Conservation (phyloP, 208 protist species). For the Wallacemonas sp. region DNA sequence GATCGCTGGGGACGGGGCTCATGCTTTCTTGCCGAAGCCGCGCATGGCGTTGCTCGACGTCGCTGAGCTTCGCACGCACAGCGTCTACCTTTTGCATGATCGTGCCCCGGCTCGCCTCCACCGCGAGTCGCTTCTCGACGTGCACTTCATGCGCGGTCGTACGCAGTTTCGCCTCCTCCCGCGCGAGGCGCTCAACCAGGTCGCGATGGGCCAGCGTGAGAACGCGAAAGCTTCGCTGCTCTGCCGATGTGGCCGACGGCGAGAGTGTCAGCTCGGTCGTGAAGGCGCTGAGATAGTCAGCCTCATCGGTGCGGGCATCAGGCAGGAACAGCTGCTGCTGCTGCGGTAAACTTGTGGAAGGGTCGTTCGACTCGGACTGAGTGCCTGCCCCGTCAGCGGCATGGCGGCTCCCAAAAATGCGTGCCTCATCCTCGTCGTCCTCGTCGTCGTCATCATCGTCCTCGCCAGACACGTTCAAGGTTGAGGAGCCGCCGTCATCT, state of each 20-base stretch:
- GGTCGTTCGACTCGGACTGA: too few relatives aligned
- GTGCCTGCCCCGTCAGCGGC: too few relatives aligned
- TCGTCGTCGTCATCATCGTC: constrained; percentile 5
- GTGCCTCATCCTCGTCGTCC: too few relatives aligned
- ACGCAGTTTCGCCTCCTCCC: constrained; percentile 40
- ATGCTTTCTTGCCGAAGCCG: constrained; percentile 67
- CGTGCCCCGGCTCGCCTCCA: constrained; percentile 23
- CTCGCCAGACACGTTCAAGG: constrained; percentile 11
- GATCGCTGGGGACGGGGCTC: constrained; percentile 66
- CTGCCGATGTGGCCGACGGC: constrained; percentile 11
- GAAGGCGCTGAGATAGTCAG: neutral
- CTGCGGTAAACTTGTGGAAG: too few relatives aligned
- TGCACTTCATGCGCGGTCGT: constrained; percentile 35
- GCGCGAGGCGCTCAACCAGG: constrained; percentile 24
- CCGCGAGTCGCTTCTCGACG: constrained; percentile 28
- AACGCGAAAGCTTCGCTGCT: constrained; percentile 34
- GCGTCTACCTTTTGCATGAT: constrained; percentile 34
- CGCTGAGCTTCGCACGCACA: constrained; percentile 35
- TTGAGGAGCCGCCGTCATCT: neutral
- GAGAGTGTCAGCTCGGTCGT: constrained; percentile 18
- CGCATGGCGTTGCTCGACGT: constrained; percentile 37
- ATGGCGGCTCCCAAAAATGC: too few relatives aligned
- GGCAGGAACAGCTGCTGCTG: constrained; percentile 20
- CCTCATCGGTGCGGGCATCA: constrained; percentile 25
- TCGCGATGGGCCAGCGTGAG: constrained; percentile 33